Base-by-base conservation (phyloP, 1,284 basidiomycete genomes). In the Trichosporon faecale region DNA sequence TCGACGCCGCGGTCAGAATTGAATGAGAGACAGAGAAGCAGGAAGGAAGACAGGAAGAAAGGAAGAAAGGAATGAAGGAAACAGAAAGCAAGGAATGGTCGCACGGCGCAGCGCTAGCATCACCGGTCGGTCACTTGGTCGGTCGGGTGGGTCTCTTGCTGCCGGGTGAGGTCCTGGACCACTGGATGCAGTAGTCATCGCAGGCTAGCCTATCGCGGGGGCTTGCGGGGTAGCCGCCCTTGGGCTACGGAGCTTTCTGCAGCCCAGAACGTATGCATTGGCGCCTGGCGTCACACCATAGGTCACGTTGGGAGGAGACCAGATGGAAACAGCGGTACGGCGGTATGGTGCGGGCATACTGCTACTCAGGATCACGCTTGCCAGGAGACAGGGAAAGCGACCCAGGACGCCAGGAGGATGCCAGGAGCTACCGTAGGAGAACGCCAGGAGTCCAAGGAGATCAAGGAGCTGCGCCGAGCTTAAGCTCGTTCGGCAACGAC, bases 401-500 rank as follows among this genome's bases (percentile, higher is more conserved):
- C 49, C 49, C 49, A 25, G 49, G 23, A 52, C 9, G 25, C 21
- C 49, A 52, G 49, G 49, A 23, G 49, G 14, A 52, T 25, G 21
- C 49, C 21, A 52, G 49, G 49, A 52, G 49, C 49, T 44, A 52
- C 21, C 23, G 49, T 52, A 52, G 11, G 49, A 52, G 49, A 23
- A n/a, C 23, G n/a, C 49, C 49, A 52, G 49, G 49, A 52, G 49
- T 25, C n/a, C 49, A 52, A 52, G 49, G 49, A 52, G 49, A 52
- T 52, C 49, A 52, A 52, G 49, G 49, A 52, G 49, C 49, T 9
- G 21, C 23, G 49, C 49, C n/a, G 49, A 52, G 49, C 49, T 52
- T 52, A 52, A 52, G 21, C 4, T 1, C 9, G 21, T 3, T 52
- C 49, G 49, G 49, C 49, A 25, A 21, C n/a, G 49, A 21, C 18